These are phyloP conservation scores for Chalciporus sp. DNA, from an alignment of 1,284 basidiomycete species.

Conservation along the genomic window DNA sequence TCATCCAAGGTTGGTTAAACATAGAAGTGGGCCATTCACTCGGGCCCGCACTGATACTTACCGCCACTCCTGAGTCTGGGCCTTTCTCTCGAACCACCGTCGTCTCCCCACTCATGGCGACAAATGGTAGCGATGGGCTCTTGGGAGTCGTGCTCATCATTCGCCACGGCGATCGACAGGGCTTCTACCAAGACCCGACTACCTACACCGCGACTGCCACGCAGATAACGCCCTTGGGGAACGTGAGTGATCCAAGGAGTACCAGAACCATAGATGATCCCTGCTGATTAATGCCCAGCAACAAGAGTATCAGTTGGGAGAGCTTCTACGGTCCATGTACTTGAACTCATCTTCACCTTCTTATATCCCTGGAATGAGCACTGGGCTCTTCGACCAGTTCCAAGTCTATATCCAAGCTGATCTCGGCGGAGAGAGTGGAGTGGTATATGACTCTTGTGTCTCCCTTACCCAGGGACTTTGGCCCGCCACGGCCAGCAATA, in stretches of 20 bases:
- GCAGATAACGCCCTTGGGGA: constrained; percentile 76
- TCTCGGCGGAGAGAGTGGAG: constrained; percentile 74
- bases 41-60: no score
- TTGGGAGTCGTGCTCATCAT: constrained; percentile 62
- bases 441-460: constrained; percentile 71
- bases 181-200: constrained; percentile 66
- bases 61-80: no score
- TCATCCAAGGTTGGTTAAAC: no score
- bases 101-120: constrained; percentile 16
- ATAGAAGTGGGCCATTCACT: no score
- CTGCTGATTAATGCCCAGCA: constrained; percentile 13
- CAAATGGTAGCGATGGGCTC: constrained; percentile 27
- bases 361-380: constrained; percentile 60
- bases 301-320: constrained; percentile 72
- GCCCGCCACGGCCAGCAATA: constrained; percentile 56
- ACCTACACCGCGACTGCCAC: constrained; percentile 68
- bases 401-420: constrained; percentile 63
- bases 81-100: no score
- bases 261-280: not conserved
- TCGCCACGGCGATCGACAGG: constrained; percentile 65
- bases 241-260: constrained; percentile 42
- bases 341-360: constrained; percentile 56
- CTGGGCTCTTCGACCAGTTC: constrained; percentile 45
- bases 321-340: constrained; percentile 63
- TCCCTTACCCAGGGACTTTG: constrained; percentile 75